Evolutionary conservation across 371 early-diverging fungal species (phyloP), one percentile per base, ranked within the genome.

Genomic region (Zychaea mexicana): DNA sequence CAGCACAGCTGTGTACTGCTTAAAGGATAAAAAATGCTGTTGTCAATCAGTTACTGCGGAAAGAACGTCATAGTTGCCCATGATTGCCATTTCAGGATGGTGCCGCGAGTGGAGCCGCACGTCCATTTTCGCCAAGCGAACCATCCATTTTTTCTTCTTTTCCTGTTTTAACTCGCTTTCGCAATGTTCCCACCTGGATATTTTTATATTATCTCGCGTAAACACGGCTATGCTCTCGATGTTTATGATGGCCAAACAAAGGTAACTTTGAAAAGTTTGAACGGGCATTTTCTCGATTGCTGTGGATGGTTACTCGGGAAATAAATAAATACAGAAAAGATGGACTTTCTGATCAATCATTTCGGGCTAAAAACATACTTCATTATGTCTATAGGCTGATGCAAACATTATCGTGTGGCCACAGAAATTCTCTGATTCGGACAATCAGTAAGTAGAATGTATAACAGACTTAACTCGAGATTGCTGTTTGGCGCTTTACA

Each of bases 341-440:
- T 31, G 15, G 28, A 32, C 28, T n/a, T 33, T 33, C 33, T 33
- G 33, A 26, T n/a, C 30, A 60, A 60, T 7, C 19, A 19, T 19
- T 22, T 33, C 33, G 33, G 33, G 33, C 12, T 33, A 8, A 12
- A 33, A 33, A 33, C 5, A 8, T 8, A 31, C n/a, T n/a, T 15
- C 52, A 46, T 7, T 27, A 27, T 33, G 27, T 53, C 46, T 17
- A 24, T 55, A 81, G 81, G 71, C 74, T 57, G 78, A 69, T 61
- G 77, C 76, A 17, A 75, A 78, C 52, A 64, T 78, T n/a, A 81
- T 81, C 61, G 75, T 81, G 24, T 81, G 82, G 82, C 79, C 82
- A 36, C 82, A 81, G 60, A 81, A 81, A 47, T 81, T 81, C 52
- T 65, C 76, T 61, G 82, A 81, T 54, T 76, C 77, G 26, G 79